Evolutionary conservation across 371 early-diverging fungal genomes (phyloP), one percentile per base, ranked within the genome.

Genomic region (Mucor piriformis): DNA sequence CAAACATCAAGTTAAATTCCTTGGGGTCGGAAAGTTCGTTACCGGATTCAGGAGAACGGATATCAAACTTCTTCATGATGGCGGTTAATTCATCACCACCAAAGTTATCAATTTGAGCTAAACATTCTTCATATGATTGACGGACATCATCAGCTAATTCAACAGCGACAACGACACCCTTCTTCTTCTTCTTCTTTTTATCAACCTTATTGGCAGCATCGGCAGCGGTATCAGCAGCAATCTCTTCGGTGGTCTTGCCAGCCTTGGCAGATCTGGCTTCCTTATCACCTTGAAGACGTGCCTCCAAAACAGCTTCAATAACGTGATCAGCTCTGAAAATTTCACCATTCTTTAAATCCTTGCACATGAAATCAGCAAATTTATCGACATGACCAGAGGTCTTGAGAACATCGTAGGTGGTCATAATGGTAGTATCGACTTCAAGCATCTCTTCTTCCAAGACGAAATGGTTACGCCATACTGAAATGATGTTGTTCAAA

Each of bases 1-100:
- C 93, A 71, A 99, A 99, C 99, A 99, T 99, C 59, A 99, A 87
- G 87, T 99, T 99, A 88, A 99, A 99, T 63, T 91, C 90, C 44
- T 87, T 91, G 32, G 96, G 96, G 35, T 86, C 84, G 11, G 95
- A 90, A n/a, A 97, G 80, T 40, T 92, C 89, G 74, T 96, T 95
- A 65, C 91, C 92, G 54, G 95, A 89, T 59, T 93, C 94, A 29
- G 96, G 96, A 16, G 96, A 91, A 56, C 92, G 90, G 67, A 99
- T 95, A 60, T 92, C 87, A 63, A 91, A 88, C 57, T 86, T 85
- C 63, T 82, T 76, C 71, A 99, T 96, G 48, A 99, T 83, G 59
- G 88, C 89, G 65, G 88, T 90, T 51, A 99, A 86, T 47, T 91
- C 95, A 7, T 89, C 82, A 59, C 94, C 94, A 64, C 83, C 80